Percentiles rank a stretch among this genome's conserved stretches.
Evolutionary conservation across 2,329 filamentous ascomycete genomes (phyloP).

Genomic region (Pestalotiopsis sp.): DNA sequence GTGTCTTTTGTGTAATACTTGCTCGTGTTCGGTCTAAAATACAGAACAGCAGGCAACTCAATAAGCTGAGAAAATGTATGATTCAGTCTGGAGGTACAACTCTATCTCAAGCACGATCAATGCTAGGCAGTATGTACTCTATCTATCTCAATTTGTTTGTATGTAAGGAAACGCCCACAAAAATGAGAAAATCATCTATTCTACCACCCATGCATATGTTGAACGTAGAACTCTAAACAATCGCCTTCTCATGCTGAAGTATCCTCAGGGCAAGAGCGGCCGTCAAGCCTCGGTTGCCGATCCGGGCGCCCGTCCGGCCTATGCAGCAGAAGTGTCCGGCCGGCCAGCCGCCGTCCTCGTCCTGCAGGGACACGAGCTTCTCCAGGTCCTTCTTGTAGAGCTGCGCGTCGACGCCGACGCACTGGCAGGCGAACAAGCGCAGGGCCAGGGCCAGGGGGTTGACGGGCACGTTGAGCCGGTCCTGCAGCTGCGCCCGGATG

Average conservation of each 20-base stretch:
- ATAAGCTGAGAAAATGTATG: too few relatives aligned
- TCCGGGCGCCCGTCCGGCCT: slow-evolving; percentile 19
- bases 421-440: slow-evolving; percentile 18
- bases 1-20: too few relatives aligned
- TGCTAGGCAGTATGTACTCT: too few relatives aligned
- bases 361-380: slow-evolving; percentile 19
- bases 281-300: slow-evolving; percentile 27
- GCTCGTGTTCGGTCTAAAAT: too few relatives aligned
- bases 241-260: not conserved
- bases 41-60: too few relatives aligned
- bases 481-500: slow-evolving; percentile 13
- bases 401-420: slow-evolving; percentile 2
- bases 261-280: slow-evolving; percentile 22
- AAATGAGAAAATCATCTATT: too few relatives aligned
- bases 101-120: too few relatives aligned
- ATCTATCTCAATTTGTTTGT: too few relatives aligned
- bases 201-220: too few relatives aligned
- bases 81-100: too few relatives aligned
- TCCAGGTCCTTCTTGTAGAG: slow-evolving; percentile 19
- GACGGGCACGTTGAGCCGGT: slow-evolving; percentile 15
- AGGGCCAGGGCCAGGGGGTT: slow-evolving; percentile 20
- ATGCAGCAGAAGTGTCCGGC: slow-evolving; percentile 24
- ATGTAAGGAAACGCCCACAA: too few relatives aligned
- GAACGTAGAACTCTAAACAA: too few relatives aligned
- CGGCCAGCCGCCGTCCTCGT: slow-evolving; percentile 24